Evolutionary conservation across 352 stramenopile genomes (phyloP).

Genomic region (Pythium utonaiense): DNA sequence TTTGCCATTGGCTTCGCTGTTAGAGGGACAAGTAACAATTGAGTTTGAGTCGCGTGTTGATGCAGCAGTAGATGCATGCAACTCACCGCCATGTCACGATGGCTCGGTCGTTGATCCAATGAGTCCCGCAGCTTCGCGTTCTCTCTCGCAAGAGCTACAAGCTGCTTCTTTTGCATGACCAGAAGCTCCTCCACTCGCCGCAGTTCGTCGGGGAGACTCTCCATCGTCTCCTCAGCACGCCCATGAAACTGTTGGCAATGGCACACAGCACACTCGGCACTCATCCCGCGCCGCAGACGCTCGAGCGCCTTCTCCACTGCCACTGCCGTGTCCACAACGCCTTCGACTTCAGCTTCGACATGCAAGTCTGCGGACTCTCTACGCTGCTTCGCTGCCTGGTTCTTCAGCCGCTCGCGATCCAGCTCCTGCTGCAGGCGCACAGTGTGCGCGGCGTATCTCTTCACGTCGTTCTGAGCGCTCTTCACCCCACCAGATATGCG

Average conservation of each 20-base stretch:
- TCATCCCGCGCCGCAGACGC: neutral
- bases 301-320: conserved; percentile 2
- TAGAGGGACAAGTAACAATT: neutral
- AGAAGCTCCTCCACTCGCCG: conserved; percentile 14
- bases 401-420: conserved; percentile 12
- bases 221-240: neutral
- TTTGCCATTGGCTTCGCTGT: conserved; percentile 19
- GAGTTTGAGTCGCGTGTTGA: no score
- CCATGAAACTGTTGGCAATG: conserved; percentile 4
- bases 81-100: conserved; percentile 22
- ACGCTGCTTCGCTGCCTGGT: neutral
- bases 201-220: neutral
- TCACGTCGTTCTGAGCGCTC: conserved; percentile 28
- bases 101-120: conserved; percentile 17
- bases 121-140: conserved; percentile 29
- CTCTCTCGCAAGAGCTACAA: conserved; percentile 16
- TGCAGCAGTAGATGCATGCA: neutral
- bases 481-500: neutral
- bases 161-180: conserved; percentile 12
- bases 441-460: conserved; percentile 23
- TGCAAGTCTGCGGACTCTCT: neutral
- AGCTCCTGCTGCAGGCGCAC: conserved; percentile 25
- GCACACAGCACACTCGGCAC: conserved; percentile 10
- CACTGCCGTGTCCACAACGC: neutral
- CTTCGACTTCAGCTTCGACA: conserved; percentile 3